Conservation (phyloP, 768 basidiomycete genomes). For the Agrocybe praecox region DNA sequence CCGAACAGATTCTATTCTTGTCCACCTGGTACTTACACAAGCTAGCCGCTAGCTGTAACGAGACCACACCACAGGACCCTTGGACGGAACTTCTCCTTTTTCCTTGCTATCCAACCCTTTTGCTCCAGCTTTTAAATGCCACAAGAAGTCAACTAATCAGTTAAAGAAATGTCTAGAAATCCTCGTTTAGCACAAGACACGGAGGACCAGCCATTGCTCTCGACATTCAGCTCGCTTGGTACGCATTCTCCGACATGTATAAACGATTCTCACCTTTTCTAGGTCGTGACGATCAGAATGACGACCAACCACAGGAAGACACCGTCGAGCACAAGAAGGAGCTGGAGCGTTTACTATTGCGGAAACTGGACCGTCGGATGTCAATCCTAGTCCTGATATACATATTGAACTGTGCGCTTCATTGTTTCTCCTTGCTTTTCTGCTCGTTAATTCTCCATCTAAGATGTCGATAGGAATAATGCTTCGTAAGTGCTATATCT, state of each 20-base stretch:
- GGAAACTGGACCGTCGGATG: constrained; percentile 62
- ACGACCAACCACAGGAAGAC: background rate
- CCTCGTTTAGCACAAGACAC: background rate
- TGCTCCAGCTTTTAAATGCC: background rate
- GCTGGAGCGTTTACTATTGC: constrained; percentile 52
- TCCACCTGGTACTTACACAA: background rate
- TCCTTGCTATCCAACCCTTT: background rate
- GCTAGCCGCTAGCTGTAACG: background rate
- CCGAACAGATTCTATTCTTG: background rate
- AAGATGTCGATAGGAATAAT: constrained; percentile 77
- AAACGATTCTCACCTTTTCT: background rate
- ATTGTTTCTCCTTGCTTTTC: constrained; percentile 1
- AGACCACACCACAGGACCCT: background rate
- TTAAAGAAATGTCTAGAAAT: background rate
- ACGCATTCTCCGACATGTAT: background rate
- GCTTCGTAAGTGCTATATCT: constrained; percentile 44
- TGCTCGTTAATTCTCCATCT: background rate
- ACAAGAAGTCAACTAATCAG: too few relatives aligned
- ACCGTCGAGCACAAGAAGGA: constrained; percentile 36
- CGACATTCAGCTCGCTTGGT: background rate
- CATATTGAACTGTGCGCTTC: constrained; percentile 48
- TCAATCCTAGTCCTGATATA: constrained; percentile 56
- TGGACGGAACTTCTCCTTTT: background rate
- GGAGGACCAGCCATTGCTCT: constrained; percentile 4
- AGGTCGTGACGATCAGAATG: constrained; percentile 1